Evolutionary conservation across 2,329 filamentous ascomycete species (phyloP).

Genomic region (Sclerotinia glacialis): DNA sequence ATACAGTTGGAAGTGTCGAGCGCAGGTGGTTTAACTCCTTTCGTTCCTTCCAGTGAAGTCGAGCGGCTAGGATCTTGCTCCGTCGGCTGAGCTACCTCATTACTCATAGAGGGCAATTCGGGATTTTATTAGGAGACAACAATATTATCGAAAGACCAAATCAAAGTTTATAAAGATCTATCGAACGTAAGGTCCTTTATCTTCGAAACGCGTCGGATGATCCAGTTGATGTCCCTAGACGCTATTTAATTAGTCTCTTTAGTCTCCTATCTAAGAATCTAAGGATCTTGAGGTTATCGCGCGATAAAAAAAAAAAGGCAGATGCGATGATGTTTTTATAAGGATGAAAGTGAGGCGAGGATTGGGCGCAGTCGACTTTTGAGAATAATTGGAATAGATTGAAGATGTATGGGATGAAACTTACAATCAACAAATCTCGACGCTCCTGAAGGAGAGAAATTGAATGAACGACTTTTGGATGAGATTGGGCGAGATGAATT

Average conservation of each 20-base stretch:
- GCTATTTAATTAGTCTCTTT: conserved; percentile 11
- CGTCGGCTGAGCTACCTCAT: conserved; percentile 40
- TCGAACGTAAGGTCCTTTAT: conserved; percentile 23
- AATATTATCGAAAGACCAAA: conserved; percentile 18
- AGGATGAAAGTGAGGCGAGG: neutral
- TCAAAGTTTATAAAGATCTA: conserved; percentile 9
- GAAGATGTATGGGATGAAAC: conserved; percentile 12
- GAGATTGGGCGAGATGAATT: conserved; percentile 17
- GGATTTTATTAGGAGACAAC: conserved; percentile 24
- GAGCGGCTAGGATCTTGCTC: conserved; percentile 39
- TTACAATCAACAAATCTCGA: conserved; percentile 22
- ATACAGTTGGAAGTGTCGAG: conserved; percentile 38
- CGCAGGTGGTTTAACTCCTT: conserved; percentile 36
- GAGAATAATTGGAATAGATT: neutral
- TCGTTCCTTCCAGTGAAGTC: conserved; percentile 35
- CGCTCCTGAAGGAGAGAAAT: conserved; percentile 22
- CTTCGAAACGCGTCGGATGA: conserved; percentile 29
- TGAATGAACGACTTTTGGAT: conserved; percentile 19
- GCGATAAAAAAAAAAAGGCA: conserved; percentile 3
- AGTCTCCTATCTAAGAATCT: conserved; percentile 19
- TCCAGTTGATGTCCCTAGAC: conserved; percentile 21
- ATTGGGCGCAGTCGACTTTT: neutral
- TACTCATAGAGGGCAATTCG: conserved; percentile 42
- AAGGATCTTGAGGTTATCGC: conserved; percentile 3
- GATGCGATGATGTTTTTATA: conserved; percentile 1